Base-by-base conservation (phyloP, 2,329 filamentous ascomycete genomes). In the Cordyceps pruinosa region DNA sequence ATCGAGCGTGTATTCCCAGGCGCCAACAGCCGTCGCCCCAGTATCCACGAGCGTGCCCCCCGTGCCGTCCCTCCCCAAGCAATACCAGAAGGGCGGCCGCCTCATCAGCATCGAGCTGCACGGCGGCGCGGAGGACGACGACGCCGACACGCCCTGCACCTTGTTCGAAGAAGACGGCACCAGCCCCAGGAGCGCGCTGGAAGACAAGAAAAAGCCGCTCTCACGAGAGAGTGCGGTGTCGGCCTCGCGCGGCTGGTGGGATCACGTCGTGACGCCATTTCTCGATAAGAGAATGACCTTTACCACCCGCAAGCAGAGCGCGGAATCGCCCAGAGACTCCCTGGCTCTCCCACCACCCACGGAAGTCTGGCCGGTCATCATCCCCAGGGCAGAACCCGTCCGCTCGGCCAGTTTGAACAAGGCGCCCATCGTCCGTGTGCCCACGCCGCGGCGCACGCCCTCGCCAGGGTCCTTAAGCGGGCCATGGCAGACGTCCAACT, bases 221-320 rank as follows among this genome's bases (percentile, higher is more conserved):
- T 70, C 73, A 42, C 69, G 77, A 45, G 69, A 77, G 48, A 82
- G 80, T 41, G 82, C 80, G 28, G 78, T 75, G 42, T 79, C 81
- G 12, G 78, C 77, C 56, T 86, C 85, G 26, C 77, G 79, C 59
- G 88, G 88, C 21, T 91, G 88, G 87, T 91, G 88, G 88, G 88
- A 89, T 64, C 79, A 88, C 62, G 83, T 91, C 56, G 85, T 81
- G 8, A 88, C 87, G 1, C 88, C 88, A 0, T 90, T 90, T 64
- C 64, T 71, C 17, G 75, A 79, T 65, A 77, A 63, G 64, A 70
- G 63, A 50, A 64, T 72, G 15, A 77, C 75, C 37, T 76, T 79
- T 23, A 72, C 74, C 47, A 73, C 71, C 47, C 70, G 71, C 47
- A 70, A 65, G 63, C 57, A 68, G 50, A 69, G 66, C 55, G 54